phyloP scores from a whole-genome alignment of 495 filamentous ascomycete genomes.

The Neohortaea acidophila region DNA sequence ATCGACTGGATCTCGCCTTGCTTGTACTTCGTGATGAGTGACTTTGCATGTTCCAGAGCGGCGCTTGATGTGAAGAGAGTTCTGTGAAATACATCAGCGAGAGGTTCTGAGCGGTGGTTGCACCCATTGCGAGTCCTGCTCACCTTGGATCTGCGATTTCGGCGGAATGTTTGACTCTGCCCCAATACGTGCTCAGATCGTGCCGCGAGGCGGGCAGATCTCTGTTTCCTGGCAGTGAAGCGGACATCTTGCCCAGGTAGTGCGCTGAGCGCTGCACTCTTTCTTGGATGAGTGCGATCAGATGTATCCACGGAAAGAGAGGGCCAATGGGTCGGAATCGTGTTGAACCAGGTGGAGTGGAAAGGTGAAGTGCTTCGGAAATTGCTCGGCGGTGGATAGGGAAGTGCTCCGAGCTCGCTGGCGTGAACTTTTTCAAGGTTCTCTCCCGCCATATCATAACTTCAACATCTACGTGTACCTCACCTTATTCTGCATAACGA shows the following conservation, averaged over 20 bases:
- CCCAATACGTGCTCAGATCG: conserved; percentile 86
- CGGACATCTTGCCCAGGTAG: conserved; percentile 48
- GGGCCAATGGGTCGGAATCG: not conserved
- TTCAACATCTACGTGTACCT: not conserved
- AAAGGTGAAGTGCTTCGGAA: not conserved
- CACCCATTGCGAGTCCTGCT: conserved; percentile 28
- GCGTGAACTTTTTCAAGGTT: not conserved
- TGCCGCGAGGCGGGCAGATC: conserved; percentile 82
- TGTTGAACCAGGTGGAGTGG: not conserved
- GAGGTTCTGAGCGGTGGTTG: conserved; percentile 6
- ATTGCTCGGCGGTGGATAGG: not conserved
- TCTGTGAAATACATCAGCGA: conserved; percentile 31
- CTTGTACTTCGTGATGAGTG: conserved; percentile 66
- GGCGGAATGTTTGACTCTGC: conserved; percentile 76
- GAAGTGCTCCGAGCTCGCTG: too few species aligned
- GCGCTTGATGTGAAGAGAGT: conserved; percentile 61
- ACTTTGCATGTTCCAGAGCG: conserved; percentile 71
- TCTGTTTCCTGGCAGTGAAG: conserved; percentile 72
- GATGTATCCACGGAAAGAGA: not conserved
- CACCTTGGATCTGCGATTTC: conserved; percentile 92
- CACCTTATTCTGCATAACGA: not conserved
- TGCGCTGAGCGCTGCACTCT: not conserved
- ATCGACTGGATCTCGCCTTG: conserved; percentile 55
- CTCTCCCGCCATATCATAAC: not conserved
- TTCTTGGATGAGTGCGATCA: not conserved